Conservation (phyloP, 2,329 filamentous ascomycete genomes). For the Sclerotinia minor region DNA sequence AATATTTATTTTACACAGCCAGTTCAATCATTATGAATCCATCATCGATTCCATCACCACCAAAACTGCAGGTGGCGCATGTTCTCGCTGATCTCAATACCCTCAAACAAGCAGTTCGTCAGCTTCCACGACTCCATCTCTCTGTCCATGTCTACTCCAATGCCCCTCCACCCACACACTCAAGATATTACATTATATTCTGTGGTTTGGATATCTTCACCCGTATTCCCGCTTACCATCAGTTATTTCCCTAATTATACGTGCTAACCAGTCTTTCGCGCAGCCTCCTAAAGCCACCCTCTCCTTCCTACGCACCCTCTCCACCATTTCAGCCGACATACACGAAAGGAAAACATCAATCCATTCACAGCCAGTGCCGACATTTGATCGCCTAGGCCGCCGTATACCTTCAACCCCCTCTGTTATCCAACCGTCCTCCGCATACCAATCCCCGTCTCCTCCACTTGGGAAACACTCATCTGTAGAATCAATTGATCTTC, state of each 20-base stretch:
- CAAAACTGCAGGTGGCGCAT: constrained; percentile 21
- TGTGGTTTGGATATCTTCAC: not conserved
- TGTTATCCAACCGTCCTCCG: not conserved
- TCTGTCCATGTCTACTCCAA: not conserved
- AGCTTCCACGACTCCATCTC: not conserved
- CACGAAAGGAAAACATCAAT: constrained; percentile 18
- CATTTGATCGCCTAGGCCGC: constrained; percentile 17
- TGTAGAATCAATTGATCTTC: not conserved
- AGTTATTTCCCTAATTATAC: not conserved
- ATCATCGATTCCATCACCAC: not conserved
- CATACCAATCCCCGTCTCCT: not conserved
- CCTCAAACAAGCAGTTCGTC: constrained; percentile 24
- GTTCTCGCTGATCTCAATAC: constrained; percentile 25
- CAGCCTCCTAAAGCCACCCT: constrained; percentile 15
- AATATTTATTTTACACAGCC: not conserved
- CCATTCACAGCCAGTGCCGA: not conserved
- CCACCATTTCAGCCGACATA: not conserved
- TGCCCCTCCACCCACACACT: not conserved
- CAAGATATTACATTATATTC: not conserved
- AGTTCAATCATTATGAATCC: not conserved
- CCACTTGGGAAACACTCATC: not conserved
- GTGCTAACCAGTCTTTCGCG: not conserved
- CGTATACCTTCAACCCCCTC: not conserved
- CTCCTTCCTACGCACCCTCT: constrained; percentile 17
- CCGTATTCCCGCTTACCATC: not conserved